Percentiles rank a stretch among this genome's conserved stretches.
Conservation (phyloP, 2,329 filamentous ascomycete genomes). For the Teratosphaeria gauchensis region DNA sequence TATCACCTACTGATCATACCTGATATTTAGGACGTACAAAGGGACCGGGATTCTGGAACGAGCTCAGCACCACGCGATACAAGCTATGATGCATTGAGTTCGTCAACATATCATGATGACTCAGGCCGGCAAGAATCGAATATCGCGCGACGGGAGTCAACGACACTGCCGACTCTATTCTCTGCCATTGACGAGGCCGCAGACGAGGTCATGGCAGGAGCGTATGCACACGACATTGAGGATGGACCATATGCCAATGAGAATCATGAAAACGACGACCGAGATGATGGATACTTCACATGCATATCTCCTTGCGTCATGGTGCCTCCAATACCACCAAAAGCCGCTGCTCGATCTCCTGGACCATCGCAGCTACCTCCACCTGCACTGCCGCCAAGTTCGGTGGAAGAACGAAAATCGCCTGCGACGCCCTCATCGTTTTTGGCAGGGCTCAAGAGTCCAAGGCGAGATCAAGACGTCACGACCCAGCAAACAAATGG, state of each 20-base stretch:
- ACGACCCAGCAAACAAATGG: neutral
- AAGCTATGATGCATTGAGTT: neutral
- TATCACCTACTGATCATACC: neutral
- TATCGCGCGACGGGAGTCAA: conserved; percentile 15
- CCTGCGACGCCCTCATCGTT: neutral
- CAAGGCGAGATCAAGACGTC: neutral
- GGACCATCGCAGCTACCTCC: neutral
- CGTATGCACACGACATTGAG: conserved; percentile 5
- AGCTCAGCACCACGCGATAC: conserved; percentile 10
- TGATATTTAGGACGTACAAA: conserved; percentile 1
- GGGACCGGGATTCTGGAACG: conserved; percentile 16
- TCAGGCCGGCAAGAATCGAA: conserved; percentile 4
- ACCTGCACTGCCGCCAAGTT: neutral
- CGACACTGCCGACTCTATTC: conserved; percentile 16
- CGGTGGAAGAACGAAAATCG: neutral
- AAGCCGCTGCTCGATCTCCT: neutral
- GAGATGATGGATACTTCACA: neutral
- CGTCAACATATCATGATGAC: neutral
- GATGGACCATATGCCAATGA: neutral
- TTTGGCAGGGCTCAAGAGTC: neutral
- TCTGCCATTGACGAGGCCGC: conserved; percentile 6
- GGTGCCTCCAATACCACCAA: neutral
- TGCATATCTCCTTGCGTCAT: neutral
- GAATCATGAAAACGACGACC: neutral
- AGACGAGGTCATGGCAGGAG: neutral